Evolutionary conservation across 2,329 filamentous ascomycete species (phyloP).

Genomic region (Metarhizium robertsii): DNA sequence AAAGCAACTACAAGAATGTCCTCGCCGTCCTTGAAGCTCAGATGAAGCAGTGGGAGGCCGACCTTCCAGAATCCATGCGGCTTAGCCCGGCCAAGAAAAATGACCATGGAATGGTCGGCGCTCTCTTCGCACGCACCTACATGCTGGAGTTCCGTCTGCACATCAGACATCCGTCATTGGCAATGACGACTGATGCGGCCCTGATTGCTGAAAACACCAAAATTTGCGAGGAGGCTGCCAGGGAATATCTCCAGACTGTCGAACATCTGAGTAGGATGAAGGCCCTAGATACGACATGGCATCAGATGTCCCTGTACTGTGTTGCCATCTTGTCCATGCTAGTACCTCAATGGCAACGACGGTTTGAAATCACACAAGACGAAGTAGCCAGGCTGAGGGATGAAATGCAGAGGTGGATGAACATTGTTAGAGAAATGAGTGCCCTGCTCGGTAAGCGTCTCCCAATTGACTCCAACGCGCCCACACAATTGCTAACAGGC

Average conservation of each 20-base stretch:
- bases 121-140: constrained; percentile 45
- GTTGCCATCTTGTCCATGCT: constrained; percentile 65
- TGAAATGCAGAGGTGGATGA: constrained; percentile 63
- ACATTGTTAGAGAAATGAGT: constrained; percentile 58
- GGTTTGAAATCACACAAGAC: constrained; percentile 46
- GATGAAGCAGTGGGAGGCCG: constrained; percentile 52
- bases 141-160: constrained; percentile 49
- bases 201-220: constrained; percentile 53
- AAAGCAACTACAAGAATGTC: constrained; percentile 52
- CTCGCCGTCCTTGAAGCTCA: constrained; percentile 58
- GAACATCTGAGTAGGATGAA: constrained; percentile 52
- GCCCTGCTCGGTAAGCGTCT: constrained; percentile 48
- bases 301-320: constrained; percentile 61
- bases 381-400: constrained; percentile 51
- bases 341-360: constrained; percentile 59
- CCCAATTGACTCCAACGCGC: too few relatives aligned
- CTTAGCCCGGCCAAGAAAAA: constrained; percentile 31
- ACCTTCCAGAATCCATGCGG: constrained; percentile 52
- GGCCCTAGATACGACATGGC: constrained; percentile 70
- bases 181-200: constrained; percentile 41
- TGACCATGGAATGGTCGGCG: constrained; percentile 37
- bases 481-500: constrained; percentile 7
- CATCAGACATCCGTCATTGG: constrained; percentile 52
- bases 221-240: constrained; percentile 57
- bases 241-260: constrained; percentile 53